These are phyloP conservation scores for Iberis pinnata DNA, from an alignment of 345 rosid genomes.

Conservation along the genomic window DNA sequence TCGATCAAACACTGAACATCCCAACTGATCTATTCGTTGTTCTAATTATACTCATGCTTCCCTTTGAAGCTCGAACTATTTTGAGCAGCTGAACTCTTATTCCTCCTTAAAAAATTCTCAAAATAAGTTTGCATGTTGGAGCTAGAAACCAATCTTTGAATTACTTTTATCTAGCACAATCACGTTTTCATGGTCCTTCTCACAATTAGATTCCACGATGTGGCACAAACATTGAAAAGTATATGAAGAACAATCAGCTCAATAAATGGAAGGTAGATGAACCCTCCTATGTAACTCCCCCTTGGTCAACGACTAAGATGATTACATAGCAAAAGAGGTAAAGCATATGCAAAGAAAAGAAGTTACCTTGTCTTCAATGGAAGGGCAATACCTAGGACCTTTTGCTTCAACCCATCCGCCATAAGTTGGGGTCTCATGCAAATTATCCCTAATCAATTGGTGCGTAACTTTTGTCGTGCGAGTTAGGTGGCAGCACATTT, in stretches of 20 bases:
- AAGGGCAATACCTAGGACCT: conserved; percentile 99
- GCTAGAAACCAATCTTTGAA: not conserved
- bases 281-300: not conserved
- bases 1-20: not conserved
- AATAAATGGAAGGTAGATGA: not conserved
- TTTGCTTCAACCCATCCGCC: conserved; percentile 99
- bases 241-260: conserved; percentile 4
- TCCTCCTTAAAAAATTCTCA: not conserved
- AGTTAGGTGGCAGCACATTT: conserved; percentile 92
- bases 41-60: conserved; percentile 9
- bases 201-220: conserved; percentile 6
- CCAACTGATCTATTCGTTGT: not conserved
- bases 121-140: conserved; percentile 3
- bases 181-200: conserved; percentile 1
- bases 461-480: conserved; percentile 80
- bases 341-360: not conserved
- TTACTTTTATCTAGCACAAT: conserved; percentile 13
- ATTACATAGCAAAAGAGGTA: conserved; percentile 4
- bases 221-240: conserved; percentile 12
- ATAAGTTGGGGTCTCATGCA: conserved; percentile 98
- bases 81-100: conserved; percentile 1
- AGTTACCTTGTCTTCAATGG: conserved; percentile 91
- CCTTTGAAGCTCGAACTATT: not conserved
- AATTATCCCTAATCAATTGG: conserved; percentile 77
- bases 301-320: conserved; percentile 11